Conservation (phyloP, 176 grass and related monocot species). For the Ananas comosus region DNA sequence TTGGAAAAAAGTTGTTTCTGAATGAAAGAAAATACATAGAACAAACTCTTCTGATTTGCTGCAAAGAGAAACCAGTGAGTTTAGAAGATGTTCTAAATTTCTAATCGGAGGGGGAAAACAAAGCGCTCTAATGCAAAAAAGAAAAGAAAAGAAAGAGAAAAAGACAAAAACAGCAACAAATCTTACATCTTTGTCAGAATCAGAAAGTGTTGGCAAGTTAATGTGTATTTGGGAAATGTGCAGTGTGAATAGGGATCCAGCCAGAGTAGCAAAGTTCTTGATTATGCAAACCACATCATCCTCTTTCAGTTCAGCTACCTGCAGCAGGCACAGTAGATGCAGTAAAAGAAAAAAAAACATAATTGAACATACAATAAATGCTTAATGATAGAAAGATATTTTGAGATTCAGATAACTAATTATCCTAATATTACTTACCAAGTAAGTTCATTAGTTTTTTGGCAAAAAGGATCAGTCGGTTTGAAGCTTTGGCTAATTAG, state of each 20-base stretch:
- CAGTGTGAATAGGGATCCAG: conserved; percentile 80
- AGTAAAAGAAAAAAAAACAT: conserved; percentile 5
- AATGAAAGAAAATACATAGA: no score
- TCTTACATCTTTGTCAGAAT: conserved; percentile 73
- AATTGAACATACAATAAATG: not conserved
- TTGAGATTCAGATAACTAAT: not conserved
- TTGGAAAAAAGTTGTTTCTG: not conserved
- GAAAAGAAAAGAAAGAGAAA: not conserved
- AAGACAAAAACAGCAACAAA: not conserved
- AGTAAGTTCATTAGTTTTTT: not conserved
- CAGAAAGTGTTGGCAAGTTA: conserved; percentile 75
- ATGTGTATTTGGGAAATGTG: conserved; percentile 93
- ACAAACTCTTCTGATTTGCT: no score
- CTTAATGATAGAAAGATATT: not conserved
- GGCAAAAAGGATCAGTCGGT: not conserved
- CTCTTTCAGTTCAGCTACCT: conserved; percentile 89
- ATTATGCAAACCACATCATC: conserved; percentile 85
- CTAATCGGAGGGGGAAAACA: not conserved
- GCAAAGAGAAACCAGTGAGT: no score
- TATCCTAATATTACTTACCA: not conserved
- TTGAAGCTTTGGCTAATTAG: not conserved
- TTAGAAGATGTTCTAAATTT: no score
- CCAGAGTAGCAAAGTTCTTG: conserved; percentile 82
- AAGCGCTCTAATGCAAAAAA: not conserved
- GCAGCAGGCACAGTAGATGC: not conserved